Evolutionary conservation across 495 filamentous ascomycete genomes (phyloP).

Genomic region (Platismatia glauca): DNA sequence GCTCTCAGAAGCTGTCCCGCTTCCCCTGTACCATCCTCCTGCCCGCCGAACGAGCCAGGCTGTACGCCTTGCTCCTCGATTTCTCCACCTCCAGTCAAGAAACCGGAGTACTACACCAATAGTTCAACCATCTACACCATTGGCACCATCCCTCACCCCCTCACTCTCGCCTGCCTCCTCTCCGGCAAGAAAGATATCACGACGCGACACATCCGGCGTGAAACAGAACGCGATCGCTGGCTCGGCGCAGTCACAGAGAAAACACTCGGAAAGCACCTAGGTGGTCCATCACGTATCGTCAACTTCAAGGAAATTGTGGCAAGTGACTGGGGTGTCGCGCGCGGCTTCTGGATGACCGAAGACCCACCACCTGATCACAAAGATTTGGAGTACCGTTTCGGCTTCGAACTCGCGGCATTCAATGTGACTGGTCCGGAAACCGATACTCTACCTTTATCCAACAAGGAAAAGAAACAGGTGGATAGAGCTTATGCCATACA

Average conservation of each 20-base stretch:
- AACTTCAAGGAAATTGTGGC: slow-evolving; percentile 79
- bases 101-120: slow-evolving; percentile 51
- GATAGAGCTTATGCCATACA: slow-evolving; percentile 43
- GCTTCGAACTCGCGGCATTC: slow-evolving; percentile 61
- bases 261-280: slow-evolving; percentile 50
- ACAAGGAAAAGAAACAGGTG: slow-evolving; percentile 30
- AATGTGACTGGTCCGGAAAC: slow-evolving; percentile 21
- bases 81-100: slow-evolving; percentile 47
- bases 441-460: slow-evolving; percentile 11
- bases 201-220: slow-evolving; percentile 60
- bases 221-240: slow-evolving; percentile 75
- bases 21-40: slow-evolving; percentile 63
- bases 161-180: slow-evolving; percentile 61
- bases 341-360: slow-evolving; percentile 72
- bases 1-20: slow-evolving; percentile 64
- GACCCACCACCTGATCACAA: slow-evolving; percentile 47
- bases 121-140: slow-evolving; percentile 64
- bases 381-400: slow-evolving; percentile 79
- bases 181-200: slow-evolving; percentile 45
- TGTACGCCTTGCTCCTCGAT: slow-evolving; percentile 65
- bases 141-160: slow-evolving; percentile 82
- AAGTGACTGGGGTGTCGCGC: slow-evolving; percentile 45
- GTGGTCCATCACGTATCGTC: slow-evolving; percentile 54
- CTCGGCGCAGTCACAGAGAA: slow-evolving; percentile 61
- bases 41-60: slow-evolving; percentile 67